Base-by-base conservation (phyloP, 1,284 basidiomycete genomes). In the Moesziomyces aphidis region DNA sequence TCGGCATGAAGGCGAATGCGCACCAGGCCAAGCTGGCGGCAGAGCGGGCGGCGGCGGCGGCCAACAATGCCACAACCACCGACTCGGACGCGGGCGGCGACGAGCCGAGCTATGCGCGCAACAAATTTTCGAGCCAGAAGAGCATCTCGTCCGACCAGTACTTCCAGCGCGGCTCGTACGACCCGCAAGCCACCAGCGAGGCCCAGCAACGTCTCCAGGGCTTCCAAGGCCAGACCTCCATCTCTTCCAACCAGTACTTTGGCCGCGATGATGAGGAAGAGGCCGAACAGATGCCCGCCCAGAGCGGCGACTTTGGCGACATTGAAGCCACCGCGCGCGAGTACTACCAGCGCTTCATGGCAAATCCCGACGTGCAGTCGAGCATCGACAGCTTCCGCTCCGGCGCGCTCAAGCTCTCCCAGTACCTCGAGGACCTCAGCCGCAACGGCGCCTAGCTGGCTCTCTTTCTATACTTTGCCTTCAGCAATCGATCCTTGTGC, bases 61-160 rank as follows among this genome's bases (percentile, higher is more conserved):
- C 72, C 60, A 75, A 75, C 63, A 67, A 54, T 17, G 58, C 73
- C 9, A 39, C 61, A 11, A 54, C 55, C 34, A 55, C 47, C 36
- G 63, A 61, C 50, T 58, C 57, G 48, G 69, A 73, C 26, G 68
- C 54, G 6, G 72, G 63, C 6, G 72, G 67, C 17, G 83, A 84
- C 49, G 88, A 91, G 53, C 89, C 90, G 1, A 93, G 89, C 15
- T 90, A 90, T 26, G 96, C 97, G 2, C 90, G 95, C 69, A 91
- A 94, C 26, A 94, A 94, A 81, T 99, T 99, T 84, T 93, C 93
- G 1, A 86, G 83, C 71, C 96, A 98, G 84, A 99, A 98, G 85
- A 87, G 73, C 46, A 84, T 99, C 85, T 97, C 94, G 5, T 96
- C 93, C 2, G 97, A 99, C 85, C 95, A 96, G 92, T 98, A 93